Percentiles rank a stretch among this genome's conserved stretches.
phyloP scores from a whole-genome alignment of 768 basidiomycete genomes.

The Galerina sulciceps region DNA sequence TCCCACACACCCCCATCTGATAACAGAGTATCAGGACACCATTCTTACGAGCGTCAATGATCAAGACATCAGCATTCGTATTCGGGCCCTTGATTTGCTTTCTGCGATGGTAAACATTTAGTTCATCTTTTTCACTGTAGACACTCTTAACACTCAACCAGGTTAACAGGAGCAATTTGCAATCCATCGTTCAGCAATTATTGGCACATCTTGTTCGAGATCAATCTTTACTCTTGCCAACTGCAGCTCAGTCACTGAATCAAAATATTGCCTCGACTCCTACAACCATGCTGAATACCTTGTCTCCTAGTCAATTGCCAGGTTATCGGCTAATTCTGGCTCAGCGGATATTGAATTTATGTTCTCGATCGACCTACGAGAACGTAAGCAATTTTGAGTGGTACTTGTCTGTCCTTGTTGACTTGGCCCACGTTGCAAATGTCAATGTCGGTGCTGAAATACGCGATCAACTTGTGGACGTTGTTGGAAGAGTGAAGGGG shows the following conservation, averaged over 20 bases:
- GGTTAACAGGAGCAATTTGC: conserved; percentile 85
- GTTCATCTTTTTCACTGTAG: conserved; percentile 15
- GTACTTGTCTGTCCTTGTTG: conserved; percentile 94
- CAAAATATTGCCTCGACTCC: conserved; percentile 41
- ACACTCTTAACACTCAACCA: conserved; percentile 32
- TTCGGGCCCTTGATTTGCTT: conserved; percentile 93
- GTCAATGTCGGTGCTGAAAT: conserved; percentile 80
- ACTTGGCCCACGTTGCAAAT: conserved; percentile 86
- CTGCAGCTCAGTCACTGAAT: conserved; percentile 64
- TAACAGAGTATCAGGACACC: conserved; percentile 90
- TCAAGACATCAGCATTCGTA: conserved; percentile 92
- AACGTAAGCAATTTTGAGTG: conserved; percentile 95
- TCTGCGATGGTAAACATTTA: conserved; percentile 77
- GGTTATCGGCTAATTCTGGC: conserved; percentile 87
- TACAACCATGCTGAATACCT: conserved; percentile 34
- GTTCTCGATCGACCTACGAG: conserved; percentile 82
- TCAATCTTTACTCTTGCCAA: conserved; percentile 51
- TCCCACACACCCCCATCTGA: conserved; percentile 85
- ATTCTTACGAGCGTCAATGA: conserved; percentile 91
- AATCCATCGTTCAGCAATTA: conserved; percentile 88
- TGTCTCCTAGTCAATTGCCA: conserved; percentile 70
- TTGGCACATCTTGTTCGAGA: conserved; percentile 83
- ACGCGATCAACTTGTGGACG: conserved; percentile 84
- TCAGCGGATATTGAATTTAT: conserved; percentile 84
- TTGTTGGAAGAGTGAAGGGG: conserved; percentile 79